These are phyloP conservation scores for Paraleonurus japonicus DNA, from an alignment of 257 asterid genomes.

Conservation along the genomic window DNA sequence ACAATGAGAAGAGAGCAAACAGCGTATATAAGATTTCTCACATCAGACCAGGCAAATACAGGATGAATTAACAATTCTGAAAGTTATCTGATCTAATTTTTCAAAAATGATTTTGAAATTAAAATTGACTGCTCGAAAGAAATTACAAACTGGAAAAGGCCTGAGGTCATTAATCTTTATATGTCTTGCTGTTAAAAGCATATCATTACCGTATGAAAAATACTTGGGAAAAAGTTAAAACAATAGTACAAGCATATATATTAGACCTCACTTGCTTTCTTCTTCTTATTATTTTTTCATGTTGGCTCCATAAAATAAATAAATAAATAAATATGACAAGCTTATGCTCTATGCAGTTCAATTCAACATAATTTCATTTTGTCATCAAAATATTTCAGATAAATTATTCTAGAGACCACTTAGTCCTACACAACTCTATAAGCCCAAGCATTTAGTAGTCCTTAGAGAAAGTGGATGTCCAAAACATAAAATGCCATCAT, in stretches of 20 bases:
- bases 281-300: background rate
- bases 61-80: background rate
- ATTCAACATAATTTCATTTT: background rate
- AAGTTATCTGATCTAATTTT: constrained; percentile 1
- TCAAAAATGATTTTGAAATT: background rate
- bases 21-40: background rate
- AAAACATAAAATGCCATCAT: background rate
- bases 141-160: background rate
- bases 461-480: background rate
- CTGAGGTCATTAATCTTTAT: background rate
- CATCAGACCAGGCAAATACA: background rate
- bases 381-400: background rate
- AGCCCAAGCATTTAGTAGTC: background rate
- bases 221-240: background rate
- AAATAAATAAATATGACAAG: background rate
- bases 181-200: background rate
- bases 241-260: background rate
- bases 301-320: background rate
- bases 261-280: background rate
- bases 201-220: background rate
- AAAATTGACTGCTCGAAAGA: background rate
- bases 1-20: background rate
- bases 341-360: background rate
- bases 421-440: background rate
- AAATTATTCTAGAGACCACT: background rate